Evolutionary conservation across 179 eudicot species (phyloP), one percentile per base, ranked within the genome.

Genomic region (Camellia oleifera): DNA sequence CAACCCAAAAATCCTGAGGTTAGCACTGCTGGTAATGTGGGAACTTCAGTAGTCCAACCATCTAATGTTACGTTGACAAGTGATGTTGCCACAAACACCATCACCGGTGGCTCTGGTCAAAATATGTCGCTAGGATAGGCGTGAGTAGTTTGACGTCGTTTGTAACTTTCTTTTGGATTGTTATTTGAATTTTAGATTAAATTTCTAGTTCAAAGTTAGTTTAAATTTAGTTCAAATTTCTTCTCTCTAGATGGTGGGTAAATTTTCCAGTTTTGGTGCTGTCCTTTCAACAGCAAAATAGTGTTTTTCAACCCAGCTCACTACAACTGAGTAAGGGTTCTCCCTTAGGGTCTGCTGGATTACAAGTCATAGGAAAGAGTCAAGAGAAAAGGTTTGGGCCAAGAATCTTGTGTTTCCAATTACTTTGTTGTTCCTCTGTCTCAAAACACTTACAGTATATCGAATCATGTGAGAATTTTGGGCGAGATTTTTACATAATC

Each of bases 1-100:
- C 75, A 20, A 44, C 18, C 60, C 3, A 79, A 70, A 23, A 50
- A 7, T 79, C 1, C 69, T 20, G 69, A 71, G 60, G 54, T 65
- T 58, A 40, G 57, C 44, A 2, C 78, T 63, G 78, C 32, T 40
- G 42, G 53, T 53, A 18, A 46, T 65, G 26, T 65, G 63, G 70
- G 18, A 15, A 65, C 54, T 52, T 60, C 81, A 20, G 17, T 69
- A 8, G 46, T 65, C 56, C 74, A 84, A 75, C 83, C 74, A 13
- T 17, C 54, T 12, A 10, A 69, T 74, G 71, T n/a, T 61, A 73
- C 80, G 2, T 26, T 73, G 69, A 48, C 68, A 46, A 18, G 50
- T 67, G 57, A 23, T 18, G 70, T 53, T 42, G 56, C 45, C 52
- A 17, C 56, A 46, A 61, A 50, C 67, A 42, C 52, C 71, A 3